Percentiles rank a stretch among this genome's conserved stretches.
Conservation (phyloP, 305 asterid species). For the Fraxinus paxiana region DNA sequence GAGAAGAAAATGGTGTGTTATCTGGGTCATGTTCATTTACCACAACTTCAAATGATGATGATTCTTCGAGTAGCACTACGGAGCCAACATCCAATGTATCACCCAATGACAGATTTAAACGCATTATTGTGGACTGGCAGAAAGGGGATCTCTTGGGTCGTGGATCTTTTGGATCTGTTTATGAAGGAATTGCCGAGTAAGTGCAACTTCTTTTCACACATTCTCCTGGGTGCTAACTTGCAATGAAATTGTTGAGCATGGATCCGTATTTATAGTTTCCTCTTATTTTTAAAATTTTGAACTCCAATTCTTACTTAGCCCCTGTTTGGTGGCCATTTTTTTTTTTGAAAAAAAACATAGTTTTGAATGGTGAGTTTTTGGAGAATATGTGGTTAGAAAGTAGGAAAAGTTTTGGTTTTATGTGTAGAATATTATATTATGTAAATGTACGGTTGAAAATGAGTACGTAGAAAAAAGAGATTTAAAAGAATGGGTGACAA, state of each 20-base stretch:
- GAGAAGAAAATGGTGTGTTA: constrained; percentile 35
- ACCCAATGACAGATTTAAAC: constrained; percentile 55
- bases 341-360: neutral
- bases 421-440: neutral
- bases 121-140: constrained; percentile 64
- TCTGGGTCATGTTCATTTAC: constrained; percentile 64
- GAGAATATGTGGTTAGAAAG: neutral
- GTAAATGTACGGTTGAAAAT: neutral
- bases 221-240: neutral
- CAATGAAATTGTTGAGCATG: neutral
- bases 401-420: neutral
- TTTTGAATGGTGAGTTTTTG: neutral
- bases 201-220: constrained; percentile 28
- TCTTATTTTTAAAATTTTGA: neutral
- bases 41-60: constrained; percentile 69
- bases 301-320: neutral
- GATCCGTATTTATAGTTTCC: neutral
- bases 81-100: constrained; percentile 63
- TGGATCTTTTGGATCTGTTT: constrained; percentile 93
- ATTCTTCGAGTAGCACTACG: constrained; percentile 72
- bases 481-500: neutral
- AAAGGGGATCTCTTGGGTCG: constrained; percentile 84
- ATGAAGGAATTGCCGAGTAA: constrained; percentile 88
- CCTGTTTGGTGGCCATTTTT: neutral
- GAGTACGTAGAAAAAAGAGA: neutral